phyloP scores from a whole-genome alignment of 495 filamentous ascomycete species.

The Choiromyces venosus region DNA sequence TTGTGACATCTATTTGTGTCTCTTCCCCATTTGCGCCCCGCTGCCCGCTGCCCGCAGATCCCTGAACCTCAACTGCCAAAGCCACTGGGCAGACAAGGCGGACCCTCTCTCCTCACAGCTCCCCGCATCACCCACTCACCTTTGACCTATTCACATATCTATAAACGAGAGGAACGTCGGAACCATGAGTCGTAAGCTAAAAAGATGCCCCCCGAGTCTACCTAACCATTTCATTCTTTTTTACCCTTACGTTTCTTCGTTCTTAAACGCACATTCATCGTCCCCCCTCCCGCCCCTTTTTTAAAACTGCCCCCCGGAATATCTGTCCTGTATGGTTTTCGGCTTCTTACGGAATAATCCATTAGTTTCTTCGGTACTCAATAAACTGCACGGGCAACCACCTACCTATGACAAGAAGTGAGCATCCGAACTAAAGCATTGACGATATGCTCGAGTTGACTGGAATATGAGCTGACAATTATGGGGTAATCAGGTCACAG shows the following conservation, averaged over 20 bases:
- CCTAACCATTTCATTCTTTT: not conserved
- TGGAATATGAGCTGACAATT: constrained; percentile 13
- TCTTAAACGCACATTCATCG: constrained; percentile 11
- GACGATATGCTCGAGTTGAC: not conserved
- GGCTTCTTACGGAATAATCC: constrained; percentile 42
- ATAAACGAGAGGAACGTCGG: constrained; percentile 9
- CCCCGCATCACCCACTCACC: not conserved
- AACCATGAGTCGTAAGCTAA: constrained; percentile 36
- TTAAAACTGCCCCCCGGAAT: constrained; percentile 11
- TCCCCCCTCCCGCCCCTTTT: not conserved
- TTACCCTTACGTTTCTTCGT: not conserved
- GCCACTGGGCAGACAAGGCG: not conserved
- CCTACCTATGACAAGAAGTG: constrained; percentile 98
- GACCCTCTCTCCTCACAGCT: not conserved
- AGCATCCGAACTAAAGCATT: constrained; percentile 27
- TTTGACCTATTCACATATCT: not conserved
- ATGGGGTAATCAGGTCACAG: constrained; percentile 54
- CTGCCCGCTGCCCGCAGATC: not conserved
- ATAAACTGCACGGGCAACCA: constrained; percentile 95
- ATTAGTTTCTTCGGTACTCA: constrained; percentile 83
- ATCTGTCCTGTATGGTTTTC: constrained; percentile 16
- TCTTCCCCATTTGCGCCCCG: constrained; percentile 1
- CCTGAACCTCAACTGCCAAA: not conserved
- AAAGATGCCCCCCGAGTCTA: constrained; percentile 4
- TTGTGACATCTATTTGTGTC: constrained; percentile 3